Evolutionary conservation across 495 filamentous ascomycete species (phyloP).

Genomic region (Lasiosphaeria miniovina): DNA sequence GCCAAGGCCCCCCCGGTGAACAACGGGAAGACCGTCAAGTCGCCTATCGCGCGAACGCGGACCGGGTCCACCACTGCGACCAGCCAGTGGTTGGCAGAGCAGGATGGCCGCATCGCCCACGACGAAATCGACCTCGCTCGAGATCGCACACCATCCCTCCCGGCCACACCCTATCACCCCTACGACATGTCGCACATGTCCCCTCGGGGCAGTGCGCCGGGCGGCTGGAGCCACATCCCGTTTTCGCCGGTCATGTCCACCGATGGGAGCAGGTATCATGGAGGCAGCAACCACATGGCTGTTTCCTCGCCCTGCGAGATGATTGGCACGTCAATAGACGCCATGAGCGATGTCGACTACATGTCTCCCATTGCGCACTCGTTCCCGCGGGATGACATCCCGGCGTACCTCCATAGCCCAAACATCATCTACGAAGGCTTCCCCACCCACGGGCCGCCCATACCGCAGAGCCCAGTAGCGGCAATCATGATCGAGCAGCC

Average conservation of each 20-base stretch:
- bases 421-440: constrained; percentile 51
- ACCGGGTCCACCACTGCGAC: constrained; percentile 36
- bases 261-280: constrained; percentile 24
- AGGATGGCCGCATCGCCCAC: constrained; percentile 30
- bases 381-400: constrained; percentile 49
- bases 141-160: constrained; percentile 20
- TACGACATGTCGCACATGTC: constrained; percentile 40
- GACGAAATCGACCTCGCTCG: constrained; percentile 31
- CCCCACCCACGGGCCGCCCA: constrained; percentile 43
- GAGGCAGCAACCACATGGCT: constrained; percentile 21
- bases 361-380: constrained; percentile 50
- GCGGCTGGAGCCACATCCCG: constrained; percentile 33
- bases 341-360: constrained; percentile 55
- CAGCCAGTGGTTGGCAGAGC: constrained; percentile 37
- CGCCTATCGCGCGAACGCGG: constrained; percentile 33
- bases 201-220: constrained; percentile 33
- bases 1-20: constrained; percentile 64
- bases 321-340: constrained; percentile 48
- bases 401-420: constrained; percentile 50
- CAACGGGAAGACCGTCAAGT: constrained; percentile 44
- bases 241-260: constrained; percentile 29
- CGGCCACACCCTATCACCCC: constrained; percentile 35
- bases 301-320: constrained; percentile 36
- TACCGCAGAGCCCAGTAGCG: constrained; percentile 50
- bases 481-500: constrained; percentile 51